Base-by-base conservation (phyloP, 495 filamentous ascomycete genomes). In the Hamigera avellanea region DNA sequence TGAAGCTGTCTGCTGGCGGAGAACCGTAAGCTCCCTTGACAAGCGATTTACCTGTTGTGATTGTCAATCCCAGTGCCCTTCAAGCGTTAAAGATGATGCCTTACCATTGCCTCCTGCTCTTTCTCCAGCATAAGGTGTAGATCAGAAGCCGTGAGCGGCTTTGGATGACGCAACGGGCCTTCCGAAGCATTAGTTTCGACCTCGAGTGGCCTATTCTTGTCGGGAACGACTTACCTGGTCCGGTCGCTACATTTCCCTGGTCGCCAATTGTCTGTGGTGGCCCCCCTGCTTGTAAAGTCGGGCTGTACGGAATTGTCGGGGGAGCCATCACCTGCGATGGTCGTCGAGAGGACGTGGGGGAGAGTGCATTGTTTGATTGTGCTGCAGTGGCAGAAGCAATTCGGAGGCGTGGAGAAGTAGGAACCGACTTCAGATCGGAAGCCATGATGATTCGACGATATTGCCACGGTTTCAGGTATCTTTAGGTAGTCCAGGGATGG, bases 31-130 rank as follows among this genome's bases (percentile, higher is more conserved):
- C 49, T 95, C 87, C 37, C 87, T 78, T 2, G 84, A 89, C 35
- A 95, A 72, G 32, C 86, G 84, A 61, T 95, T 95, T 31, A 94
- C 83, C 86, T 93, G 50, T 4, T 18, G 37, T 19, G 13, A 33
- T 37, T 25, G 41, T 32, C 14, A 2, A 26, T 27, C 14, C 49
- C 39, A 43, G 38, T 25, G 32, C 29, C 14, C n/a, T 3, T 31
- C 1, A 8, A 17, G 12, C 16, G 26, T 19, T 15, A 9, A 6
- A 19, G 10, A 28, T 13, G 7, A 18, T n/a, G 25, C 63, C 74
- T 37, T 70, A 89, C 88, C 49, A 94, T 78, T n/a, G 84, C 81
- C 55, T 95, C 88, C 50, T 95, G 88, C 49, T 94, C 88, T 50
- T 88, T 86, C 61, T 95, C 88, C 26, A 93, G 67, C 55, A 88